Evolutionary conservation across 1,139 yeast genomes (phyloP).

Genomic region (Ogataea hybrid): DNA sequence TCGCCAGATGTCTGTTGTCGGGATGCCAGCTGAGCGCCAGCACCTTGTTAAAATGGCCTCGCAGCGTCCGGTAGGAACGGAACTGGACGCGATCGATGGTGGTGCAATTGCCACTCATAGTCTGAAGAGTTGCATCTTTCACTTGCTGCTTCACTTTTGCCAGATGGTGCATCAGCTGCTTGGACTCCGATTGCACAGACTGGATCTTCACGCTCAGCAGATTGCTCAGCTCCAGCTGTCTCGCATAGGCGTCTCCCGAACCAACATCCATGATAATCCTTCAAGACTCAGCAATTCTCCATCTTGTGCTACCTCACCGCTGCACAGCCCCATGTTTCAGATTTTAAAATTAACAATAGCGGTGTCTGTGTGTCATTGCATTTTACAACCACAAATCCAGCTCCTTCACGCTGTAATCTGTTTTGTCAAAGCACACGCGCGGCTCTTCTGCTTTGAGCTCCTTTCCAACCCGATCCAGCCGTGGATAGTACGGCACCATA

Average conservation of each 20-base stretch:
- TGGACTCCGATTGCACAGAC: slow-evolving; percentile 27
- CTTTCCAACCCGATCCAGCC: slow-evolving; percentile 37
- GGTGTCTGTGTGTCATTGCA: not conserved
- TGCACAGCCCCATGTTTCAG: slow-evolving; percentile 23
- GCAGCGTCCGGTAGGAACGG: slow-evolving; percentile 41
- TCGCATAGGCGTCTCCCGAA: slow-evolving; percentile 9
- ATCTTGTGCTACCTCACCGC: slow-evolving; percentile 5
- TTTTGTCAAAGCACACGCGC: slow-evolving; percentile 4
- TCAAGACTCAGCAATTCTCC: slow-evolving; percentile 2
- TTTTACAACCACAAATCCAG: slow-evolving; percentile 30
- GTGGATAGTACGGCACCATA: slow-evolving; percentile 82
- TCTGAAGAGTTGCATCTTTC: slow-evolving; percentile 26
- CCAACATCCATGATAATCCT: slow-evolving; percentile 4
- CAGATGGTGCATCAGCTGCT: slow-evolving; percentile 24
- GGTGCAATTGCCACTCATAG: slow-evolving; percentile 25
- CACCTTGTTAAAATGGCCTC: slow-evolving; percentile 78
- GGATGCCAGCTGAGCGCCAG: slow-evolving; percentile 67
- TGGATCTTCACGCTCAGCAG: slow-evolving; percentile 22
- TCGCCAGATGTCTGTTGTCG: slow-evolving; percentile 57
- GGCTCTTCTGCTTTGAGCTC: slow-evolving; percentile 17
- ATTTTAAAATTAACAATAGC: slow-evolving; percentile 5
- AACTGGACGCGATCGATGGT: slow-evolving; percentile 27
- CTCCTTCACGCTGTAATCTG: slow-evolving; percentile 28
- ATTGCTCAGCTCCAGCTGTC: slow-evolving; percentile 25
- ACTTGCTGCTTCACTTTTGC: slow-evolving; percentile 27